Evolutionary conservation across 306 rosid genomes (phyloP).

Genomic region (Coriaria nepalensis): DNA sequence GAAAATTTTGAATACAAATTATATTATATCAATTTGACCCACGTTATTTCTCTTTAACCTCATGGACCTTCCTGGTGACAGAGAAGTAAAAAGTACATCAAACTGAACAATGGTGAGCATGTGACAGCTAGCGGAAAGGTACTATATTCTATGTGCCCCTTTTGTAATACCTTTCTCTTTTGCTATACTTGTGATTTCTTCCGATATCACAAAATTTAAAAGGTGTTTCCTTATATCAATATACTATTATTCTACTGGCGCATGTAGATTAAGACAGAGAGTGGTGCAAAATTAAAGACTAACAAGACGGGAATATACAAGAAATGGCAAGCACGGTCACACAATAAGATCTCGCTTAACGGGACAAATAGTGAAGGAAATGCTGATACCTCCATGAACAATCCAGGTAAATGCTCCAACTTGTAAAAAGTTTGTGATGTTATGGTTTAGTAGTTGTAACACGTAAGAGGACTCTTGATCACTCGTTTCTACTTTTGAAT

Average conservation of each 20-base stretch:
- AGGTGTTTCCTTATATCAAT: neutral
- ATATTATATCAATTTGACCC: neutral
- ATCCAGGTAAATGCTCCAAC: slow-evolving; percentile 29
- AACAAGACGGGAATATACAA: slow-evolving; percentile 78
- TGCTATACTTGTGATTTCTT: neutral
- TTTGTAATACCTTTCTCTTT: neutral
- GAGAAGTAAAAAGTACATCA: slow-evolving; percentile 82
- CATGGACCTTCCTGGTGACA: slow-evolving; percentile 29
- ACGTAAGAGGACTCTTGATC: neutral
- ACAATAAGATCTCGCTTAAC: slow-evolving; percentile 42
- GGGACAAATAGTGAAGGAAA: slow-evolving; percentile 40
- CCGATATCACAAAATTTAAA: neutral
- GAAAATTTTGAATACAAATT: slow-evolving; percentile 5
- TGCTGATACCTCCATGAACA: slow-evolving; percentile 27
- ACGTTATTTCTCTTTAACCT: slow-evolving; percentile 8
- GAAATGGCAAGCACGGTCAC: slow-evolving; percentile 79
- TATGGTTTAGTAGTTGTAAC: neutral
- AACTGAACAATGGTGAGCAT: slow-evolving; percentile 72
- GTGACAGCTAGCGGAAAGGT: slow-evolving; percentile 96
- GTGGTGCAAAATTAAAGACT: slow-evolving; percentile 72
- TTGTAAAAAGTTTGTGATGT: neutral
- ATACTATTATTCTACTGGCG: neutral
- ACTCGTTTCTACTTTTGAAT: neutral
- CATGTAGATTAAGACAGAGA: slow-evolving; percentile 68
- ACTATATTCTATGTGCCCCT: slow-evolving; percentile 3